A percentile compares a stretch with the other conserved stretches of the same genome.
These are phyloP conservation scores for Hawksworthiomyces lignivorus DNA, from an alignment of 2,329 filamentous ascomycete genomes.

Conservation along the genomic window DNA sequence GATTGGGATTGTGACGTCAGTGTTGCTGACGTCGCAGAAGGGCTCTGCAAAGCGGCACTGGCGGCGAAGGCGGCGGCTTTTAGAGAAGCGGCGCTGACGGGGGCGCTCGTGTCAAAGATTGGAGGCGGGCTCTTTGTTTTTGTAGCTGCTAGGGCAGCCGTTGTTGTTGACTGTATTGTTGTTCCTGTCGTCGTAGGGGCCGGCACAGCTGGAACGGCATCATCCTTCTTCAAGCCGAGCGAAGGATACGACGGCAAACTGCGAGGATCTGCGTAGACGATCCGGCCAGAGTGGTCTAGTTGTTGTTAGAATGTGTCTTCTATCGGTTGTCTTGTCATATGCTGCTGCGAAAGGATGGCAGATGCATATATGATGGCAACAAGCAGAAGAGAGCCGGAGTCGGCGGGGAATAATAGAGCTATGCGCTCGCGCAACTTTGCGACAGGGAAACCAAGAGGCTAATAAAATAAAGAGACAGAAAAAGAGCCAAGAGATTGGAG, in stretches of 20 bases:
- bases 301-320: too few species aligned
- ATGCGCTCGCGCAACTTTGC: too few species aligned
- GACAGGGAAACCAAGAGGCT: not conserved
- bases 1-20: conserved; percentile 8
- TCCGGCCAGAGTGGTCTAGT: conserved; percentile 28
- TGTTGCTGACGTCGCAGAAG: not conserved
- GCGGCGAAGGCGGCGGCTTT: conserved; percentile 13
- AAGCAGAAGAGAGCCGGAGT: too few species aligned
- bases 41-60: conserved; percentile 8
- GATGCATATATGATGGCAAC: too few species aligned
- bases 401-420: too few species aligned
- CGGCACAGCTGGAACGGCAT: conserved; percentile 58
- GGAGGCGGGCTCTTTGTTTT: conserved; percentile 7
- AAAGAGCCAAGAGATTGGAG: not conserved
- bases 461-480: not conserved
- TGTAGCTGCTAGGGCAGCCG: conserved; percentile 6
- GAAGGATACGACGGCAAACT: conserved; percentile 71
- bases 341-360: too few species aligned
- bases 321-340: too few species aligned
- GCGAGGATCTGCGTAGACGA: conserved; percentile 65
- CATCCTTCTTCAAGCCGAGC: conserved; percentile 47
- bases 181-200: too few species aligned
- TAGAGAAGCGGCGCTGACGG: conserved; percentile 10
- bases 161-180: not conserved
- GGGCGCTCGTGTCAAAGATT: not conserved